phyloP scores from a whole-genome alignment of 495 filamentous ascomycete species.

The Halenospora varia region DNA sequence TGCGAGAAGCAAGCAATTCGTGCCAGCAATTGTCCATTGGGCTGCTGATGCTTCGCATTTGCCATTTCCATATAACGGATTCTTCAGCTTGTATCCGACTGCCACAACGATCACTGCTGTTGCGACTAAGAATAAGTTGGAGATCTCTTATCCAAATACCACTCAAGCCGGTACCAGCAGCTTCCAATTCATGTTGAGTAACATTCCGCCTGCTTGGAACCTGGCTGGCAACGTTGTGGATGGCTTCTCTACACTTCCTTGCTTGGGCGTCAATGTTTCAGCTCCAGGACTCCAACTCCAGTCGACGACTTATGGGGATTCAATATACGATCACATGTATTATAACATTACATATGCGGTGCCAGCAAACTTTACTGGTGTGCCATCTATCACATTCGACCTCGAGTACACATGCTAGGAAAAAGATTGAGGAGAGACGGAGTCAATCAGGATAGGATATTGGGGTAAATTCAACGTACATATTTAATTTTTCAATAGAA shows the following conservation, averaged over 20 bases:
- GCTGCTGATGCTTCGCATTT: constrained; percentile 26
- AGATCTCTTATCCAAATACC: constrained; percentile 28
- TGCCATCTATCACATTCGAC: constrained; percentile 24
- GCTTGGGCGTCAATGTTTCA: constrained; percentile 22
- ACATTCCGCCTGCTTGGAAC: constrained; percentile 27
- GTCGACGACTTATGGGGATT: constrained; percentile 24
- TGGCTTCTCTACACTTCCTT: constrained; percentile 18
- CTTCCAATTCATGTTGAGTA: constrained; percentile 26
- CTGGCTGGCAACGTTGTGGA: constrained; percentile 11
- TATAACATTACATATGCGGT: constrained; percentile 32
- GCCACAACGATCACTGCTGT: constrained; percentile 25
- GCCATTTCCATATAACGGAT: constrained; percentile 27
- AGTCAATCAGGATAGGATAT: no score
- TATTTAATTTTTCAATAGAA: no score
- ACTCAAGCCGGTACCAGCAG: constrained; percentile 29
- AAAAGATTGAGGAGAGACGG: no score
- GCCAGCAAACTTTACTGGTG: constrained; percentile 20
- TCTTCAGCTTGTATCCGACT: constrained; percentile 28
- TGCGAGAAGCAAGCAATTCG: constrained; percentile 25
- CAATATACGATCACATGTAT: constrained; percentile 26
- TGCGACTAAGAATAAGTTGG: constrained; percentile 21
- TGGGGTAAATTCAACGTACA: no score
- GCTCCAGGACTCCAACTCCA: constrained; percentile 22
- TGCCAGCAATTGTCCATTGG: constrained; percentile 31
- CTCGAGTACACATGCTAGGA: constrained; percentile 28